Percentiles rank a stretch among this genome's conserved stretches.
Conservation (phyloP, 805 yeast genomes). For the Saccharomycopsis selenospora region DNA sequence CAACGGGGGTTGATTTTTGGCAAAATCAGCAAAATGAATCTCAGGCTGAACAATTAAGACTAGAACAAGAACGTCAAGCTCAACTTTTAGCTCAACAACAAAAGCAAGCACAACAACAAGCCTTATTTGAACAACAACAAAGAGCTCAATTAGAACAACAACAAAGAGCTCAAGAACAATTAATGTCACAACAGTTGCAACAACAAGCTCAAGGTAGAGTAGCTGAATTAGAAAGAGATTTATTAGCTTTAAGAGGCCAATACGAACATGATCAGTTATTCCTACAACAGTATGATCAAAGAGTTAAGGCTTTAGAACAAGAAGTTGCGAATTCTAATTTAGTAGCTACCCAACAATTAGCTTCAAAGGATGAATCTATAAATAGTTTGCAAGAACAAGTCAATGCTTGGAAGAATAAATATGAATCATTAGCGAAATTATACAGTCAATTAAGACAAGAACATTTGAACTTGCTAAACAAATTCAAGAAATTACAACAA, state of each 20-base stretch:
- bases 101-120: constrained; percentile 61
- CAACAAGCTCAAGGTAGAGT: constrained; percentile 72
- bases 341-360: constrained; percentile 65
- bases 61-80: constrained; percentile 55
- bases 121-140: constrained; percentile 63
- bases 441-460: constrained; percentile 90
- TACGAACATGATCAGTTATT: constrained; percentile 79
- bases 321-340: constrained; percentile 57
- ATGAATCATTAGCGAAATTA: constrained; percentile 81
- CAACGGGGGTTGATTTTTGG: constrained; percentile 46
- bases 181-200: constrained; percentile 58
- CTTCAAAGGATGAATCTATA: constrained; percentile 69
- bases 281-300: constrained; percentile 78
- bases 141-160: constrained; percentile 61
- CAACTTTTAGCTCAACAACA: constrained; percentile 63
- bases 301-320: constrained; percentile 73
- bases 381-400: constrained; percentile 66
- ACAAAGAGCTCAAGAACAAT: constrained; percentile 62
- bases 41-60: constrained; percentile 52
- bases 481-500: constrained; percentile 74
- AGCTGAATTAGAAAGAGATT: constrained; percentile 75
- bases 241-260: constrained; percentile 66
- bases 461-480: constrained; percentile 69
- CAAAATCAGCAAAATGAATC: constrained; percentile 43
- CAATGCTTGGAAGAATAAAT: constrained; percentile 72